Evolutionary conservation across 305 asterid genomes (phyloP).

Genomic region (Fraxinus sp.): DNA sequence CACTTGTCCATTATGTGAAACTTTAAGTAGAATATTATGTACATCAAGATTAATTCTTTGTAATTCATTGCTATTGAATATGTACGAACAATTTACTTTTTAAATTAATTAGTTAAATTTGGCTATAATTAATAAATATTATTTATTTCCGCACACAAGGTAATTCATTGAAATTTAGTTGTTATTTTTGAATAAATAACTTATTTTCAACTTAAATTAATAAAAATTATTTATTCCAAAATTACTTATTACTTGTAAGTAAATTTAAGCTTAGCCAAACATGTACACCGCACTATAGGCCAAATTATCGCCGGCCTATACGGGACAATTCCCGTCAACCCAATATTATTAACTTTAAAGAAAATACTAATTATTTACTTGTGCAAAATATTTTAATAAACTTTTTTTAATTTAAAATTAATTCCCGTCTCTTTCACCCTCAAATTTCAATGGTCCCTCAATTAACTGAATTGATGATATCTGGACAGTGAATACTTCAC

Average conservation of each 20-base stretch:
- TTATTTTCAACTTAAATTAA: no score
- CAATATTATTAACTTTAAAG: not conserved
- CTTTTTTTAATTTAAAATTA: not conserved
- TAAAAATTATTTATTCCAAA: no score
- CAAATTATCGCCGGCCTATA: not conserved
- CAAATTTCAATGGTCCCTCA: not conserved
- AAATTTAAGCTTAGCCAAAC: not conserved
- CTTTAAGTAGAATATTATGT: no score
- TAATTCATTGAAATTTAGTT: no score
- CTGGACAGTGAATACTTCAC: not conserved
- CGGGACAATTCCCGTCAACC: not conserved
- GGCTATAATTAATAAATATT: no score
- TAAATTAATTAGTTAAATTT: no score
- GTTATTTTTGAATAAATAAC: no score
- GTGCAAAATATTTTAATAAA: not conserved
- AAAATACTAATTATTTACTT: not conserved
- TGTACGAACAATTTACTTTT: no score
- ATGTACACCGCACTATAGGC: not conserved
- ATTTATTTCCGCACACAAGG: no score
- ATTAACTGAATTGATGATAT: not conserved
- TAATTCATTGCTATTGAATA: no score
- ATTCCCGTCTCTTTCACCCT: not conserved
- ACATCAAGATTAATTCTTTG: no score
- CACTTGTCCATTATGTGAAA: no score
- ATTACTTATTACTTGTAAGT: not conserved